Evolutionary conservation across 768 basidiomycete genomes (phyloP), one percentile per base, ranked within the genome.

Genomic region (Amanita jacksonii): DNA sequence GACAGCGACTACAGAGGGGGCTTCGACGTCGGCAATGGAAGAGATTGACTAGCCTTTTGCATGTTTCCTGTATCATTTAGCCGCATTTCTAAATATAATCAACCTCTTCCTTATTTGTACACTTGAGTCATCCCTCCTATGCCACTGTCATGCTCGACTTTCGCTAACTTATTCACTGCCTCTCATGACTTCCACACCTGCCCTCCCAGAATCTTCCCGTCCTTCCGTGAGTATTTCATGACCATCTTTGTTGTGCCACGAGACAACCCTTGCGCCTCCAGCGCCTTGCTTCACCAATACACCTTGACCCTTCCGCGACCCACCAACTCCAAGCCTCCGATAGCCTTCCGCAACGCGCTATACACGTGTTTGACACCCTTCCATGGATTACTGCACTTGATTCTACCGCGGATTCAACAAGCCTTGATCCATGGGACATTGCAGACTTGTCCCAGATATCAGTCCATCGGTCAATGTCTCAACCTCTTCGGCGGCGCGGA

Each of bases 11-110:
- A 53, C 64, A 42, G 84, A 81, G 57, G 70, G 64, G 13, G 74
- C 79, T 23, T 72, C 83, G 34, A 74, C 81, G 19, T 88, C 87
- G 10, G 83, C 84, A 41, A 96, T 98, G 92, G 94, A 98, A 76
- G 93, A 97, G 73, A 94, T 98, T 51, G 86, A 89, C 58, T 89
- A 81, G 66, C 32, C 16, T 8, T 30, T 1, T 22, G 15, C 44
- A 20, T 37, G 47, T 27, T 18, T n/a, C n/a, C n/a, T n/a, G n/a
- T n/a, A n/a, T n/a, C n/a, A n/a, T n/a, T n/a, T n/a, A n/a, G n/a
- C n/a, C n/a, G n/a, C n/a, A n/a, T n/a, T n/a, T 41, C 40, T 16
- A 38, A 41, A 41, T 41, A 30, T 16, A 41, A 30, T 15, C 23
- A 39, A 39, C 9, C 19, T 13, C 16, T 15, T 8, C 4, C 25